These are phyloP conservation scores for Epichloe brachyelytri DNA, from an alignment of 2,329 filamentous ascomycete species.

Conservation along the genomic window DNA sequence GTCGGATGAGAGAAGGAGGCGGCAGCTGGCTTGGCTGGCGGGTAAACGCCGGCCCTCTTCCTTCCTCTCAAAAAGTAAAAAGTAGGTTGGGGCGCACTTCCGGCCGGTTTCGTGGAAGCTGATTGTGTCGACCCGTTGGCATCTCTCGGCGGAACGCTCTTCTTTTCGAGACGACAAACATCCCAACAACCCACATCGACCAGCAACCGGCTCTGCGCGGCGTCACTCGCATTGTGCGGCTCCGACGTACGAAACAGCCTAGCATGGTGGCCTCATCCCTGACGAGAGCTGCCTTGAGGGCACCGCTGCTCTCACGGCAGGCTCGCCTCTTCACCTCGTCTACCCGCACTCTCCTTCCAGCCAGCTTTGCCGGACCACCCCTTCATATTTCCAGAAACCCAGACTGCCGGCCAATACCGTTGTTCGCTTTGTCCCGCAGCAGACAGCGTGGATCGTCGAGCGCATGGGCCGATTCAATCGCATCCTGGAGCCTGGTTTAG, in stretches of 20 bases:
- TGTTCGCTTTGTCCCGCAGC: constrained; percentile 94
- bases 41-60: constrained; percentile 8
- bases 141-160: background rate
- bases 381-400: constrained; percentile 68
- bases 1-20: background rate
- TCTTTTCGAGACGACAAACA: background rate
- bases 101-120: background rate
- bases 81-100: background rate
- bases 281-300: constrained; percentile 5
- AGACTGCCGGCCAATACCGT: constrained; percentile 84
- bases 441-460: constrained; percentile 98
- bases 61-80: background rate
- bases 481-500: constrained; percentile 83
- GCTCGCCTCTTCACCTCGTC: constrained; percentile 20
- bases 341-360: constrained; percentile 18
- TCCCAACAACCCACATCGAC: background rate
- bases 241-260: constrained; percentile 6
- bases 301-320: constrained; percentile 6
- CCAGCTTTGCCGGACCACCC: constrained; percentile 19
- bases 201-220: constrained; percentile 5
- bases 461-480: constrained; percentile 97
- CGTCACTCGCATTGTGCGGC: constrained; percentile 4
- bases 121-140: background rate
- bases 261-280: constrained; percentile 5
- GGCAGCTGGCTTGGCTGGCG: background rate